Evolutionary conservation across 116 monocot species (phyloP), one percentile per base, ranked within the genome.

Genomic region (Phalaenopsis hybrid): DNA sequence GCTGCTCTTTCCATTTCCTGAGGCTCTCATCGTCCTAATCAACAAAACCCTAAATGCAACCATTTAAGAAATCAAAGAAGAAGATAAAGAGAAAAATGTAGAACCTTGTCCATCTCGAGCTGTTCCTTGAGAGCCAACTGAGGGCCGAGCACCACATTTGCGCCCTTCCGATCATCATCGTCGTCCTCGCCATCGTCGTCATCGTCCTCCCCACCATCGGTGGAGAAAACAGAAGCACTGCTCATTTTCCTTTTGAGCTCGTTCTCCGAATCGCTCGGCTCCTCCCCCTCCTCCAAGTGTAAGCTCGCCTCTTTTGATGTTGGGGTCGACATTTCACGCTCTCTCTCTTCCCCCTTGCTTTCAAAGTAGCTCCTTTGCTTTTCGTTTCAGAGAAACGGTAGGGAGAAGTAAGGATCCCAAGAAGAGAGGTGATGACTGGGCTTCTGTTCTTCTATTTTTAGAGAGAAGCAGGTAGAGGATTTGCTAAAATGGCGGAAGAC

Each of bases 11-110:
- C 96, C 94, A 96, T 80, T 86, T 94, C 86, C 87, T 84, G 76
- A 96, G 76, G 83, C 96, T 96, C 86, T 96, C 96, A 81, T 96
- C 94, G 81, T 96, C 94, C 94, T 96, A 41, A 52, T 65, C 50
- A 72, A 51, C 0, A 10, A 44, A 20, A 79, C 13, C 51, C 55
- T 55, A 13, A 55, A 31, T n/a, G 6, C 37, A 41, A n/a, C 44
- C 43, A 61, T 17, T 44, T 0, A 44, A n/a, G 5, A 41, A 79
- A 12, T 16, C 28, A 6, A 74, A 77, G 58, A 11, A 5, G 4
- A 65, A 63, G 18, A 67, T 18, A 78, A 25, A 81, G 18, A 57
- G 77, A 18, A 57, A 70, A 21, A 17, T 43, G 61, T 10, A 6
- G 48, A 4, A 89, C 92, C 89, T 89, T 92, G 45, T 89, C 89